Evolutionary conservation across 192 early-diverging fungal genomes (phyloP).

Genomic region (Podila horticola): DNA sequence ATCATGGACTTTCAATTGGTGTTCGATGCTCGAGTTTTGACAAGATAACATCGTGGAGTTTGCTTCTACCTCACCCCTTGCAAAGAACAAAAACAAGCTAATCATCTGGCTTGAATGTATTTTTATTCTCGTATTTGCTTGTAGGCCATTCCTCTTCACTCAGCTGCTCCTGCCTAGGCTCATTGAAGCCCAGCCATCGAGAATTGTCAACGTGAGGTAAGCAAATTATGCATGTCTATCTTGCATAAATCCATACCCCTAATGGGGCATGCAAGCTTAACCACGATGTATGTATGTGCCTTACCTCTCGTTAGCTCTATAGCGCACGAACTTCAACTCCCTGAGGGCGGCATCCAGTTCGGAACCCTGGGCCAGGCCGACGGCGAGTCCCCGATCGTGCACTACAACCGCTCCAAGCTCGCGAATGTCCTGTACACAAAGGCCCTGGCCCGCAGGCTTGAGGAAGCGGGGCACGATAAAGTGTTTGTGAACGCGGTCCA

Average conservation of each 20-base stretch:
- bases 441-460: slow-evolving; percentile 52
- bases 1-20: too few species aligned
- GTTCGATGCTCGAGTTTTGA: too few species aligned
- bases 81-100: not conserved
- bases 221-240: too few species aligned
- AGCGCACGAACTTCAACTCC: slow-evolving; percentile 29
- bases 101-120: not conserved
- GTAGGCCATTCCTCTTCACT: slow-evolving; percentile 53
- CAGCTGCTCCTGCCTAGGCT: slow-evolving; percentile 50
- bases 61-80: too few species aligned
- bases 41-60: too few species aligned
- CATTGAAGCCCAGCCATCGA: slow-evolving; percentile 52
- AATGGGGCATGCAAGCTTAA: not conserved
- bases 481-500: slow-evolving; percentile 58
- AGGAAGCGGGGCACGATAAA: slow-evolving; percentile 28
- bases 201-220: slow-evolving; percentile 63
- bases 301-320: slow-evolving; percentile 23
- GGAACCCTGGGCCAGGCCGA: slow-evolving; percentile 51
- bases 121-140: not conserved
- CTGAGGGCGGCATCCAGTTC: slow-evolving; percentile 52
- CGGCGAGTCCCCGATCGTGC: slow-evolving; percentile 25
- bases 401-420: slow-evolving; percentile 66
- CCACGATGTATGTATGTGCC: not conserved
- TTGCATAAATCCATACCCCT: too few species aligned
- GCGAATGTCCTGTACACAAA: slow-evolving; percentile 63